These are phyloP conservation scores for Thalia dealbata DNA, from an alignment of 176 grass and related monocot species.

Conservation along the genomic window DNA sequence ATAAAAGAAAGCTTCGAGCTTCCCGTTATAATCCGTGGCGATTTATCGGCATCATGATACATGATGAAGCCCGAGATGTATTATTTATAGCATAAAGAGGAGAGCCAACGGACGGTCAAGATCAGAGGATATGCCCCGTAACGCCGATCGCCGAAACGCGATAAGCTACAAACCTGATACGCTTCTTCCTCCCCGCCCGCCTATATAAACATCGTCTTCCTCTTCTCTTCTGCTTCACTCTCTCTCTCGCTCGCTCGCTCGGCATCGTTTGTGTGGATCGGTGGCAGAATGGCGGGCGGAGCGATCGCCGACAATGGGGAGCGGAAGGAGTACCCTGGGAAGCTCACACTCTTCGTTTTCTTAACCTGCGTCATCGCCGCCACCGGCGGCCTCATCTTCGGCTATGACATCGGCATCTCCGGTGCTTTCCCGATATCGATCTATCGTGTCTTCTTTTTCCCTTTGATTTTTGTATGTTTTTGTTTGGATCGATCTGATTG, in stretches of 20 bases:
- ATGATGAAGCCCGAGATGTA: too few species aligned
- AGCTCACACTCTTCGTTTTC: slow-evolving; percentile 4
- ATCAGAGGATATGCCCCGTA: not conserved
- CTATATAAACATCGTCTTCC: not conserved
- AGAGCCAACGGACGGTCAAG: not conserved
- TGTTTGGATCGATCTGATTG: not conserved
- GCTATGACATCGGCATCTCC: slow-evolving; percentile 15
- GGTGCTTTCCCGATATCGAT: not conserved
- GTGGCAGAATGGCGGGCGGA: not conserved
- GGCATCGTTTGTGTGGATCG: not conserved
- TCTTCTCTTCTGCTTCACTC: not conserved
- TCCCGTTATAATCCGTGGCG: too few species aligned
- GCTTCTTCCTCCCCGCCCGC: not conserved
- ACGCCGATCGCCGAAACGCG: not conserved
- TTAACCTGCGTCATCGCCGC: slow-evolving; percentile 7
- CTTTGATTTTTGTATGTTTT: not conserved
- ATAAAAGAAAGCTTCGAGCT: too few species aligned
- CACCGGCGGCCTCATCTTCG: slow-evolving; percentile 16
- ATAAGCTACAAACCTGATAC: not conserved
- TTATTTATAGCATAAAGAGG: too few species aligned
- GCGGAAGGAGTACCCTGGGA: slow-evolving; percentile 9
- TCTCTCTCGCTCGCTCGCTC: not conserved
- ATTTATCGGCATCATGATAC: too few species aligned
- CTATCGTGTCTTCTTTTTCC: not conserved
- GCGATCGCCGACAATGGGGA: not conserved